Percentiles rank a stretch among this genome's conserved stretches.
These are phyloP conservation scores for Herpetomonas samuelpessoai DNA, from an alignment of 208 protist genomes.

Conservation along the genomic window DNA sequence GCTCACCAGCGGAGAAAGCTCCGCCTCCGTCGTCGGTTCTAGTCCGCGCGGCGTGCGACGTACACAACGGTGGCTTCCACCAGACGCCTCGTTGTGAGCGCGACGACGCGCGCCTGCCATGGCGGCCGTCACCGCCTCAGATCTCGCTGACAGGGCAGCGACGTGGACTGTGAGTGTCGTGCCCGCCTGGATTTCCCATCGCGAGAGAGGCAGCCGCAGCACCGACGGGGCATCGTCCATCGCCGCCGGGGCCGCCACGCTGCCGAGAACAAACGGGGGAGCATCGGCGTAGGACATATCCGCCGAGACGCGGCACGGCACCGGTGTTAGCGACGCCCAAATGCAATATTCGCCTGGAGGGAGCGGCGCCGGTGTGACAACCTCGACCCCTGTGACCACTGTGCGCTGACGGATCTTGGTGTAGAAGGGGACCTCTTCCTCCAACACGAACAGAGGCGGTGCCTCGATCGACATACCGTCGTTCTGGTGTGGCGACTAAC, in stretches of 20 bases:
- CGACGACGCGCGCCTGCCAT: not conserved
- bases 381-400: constrained; percentile 14
- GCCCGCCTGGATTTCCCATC: constrained; percentile 19
- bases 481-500: not conserved
- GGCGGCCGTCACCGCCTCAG: not conserved
- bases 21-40: not conserved
- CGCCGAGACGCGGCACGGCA: constrained; percentile 15
- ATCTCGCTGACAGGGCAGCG: too few species aligned
- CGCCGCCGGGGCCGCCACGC: not conserved
- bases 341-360: constrained; percentile 5
- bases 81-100: not conserved
- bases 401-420: constrained; percentile 15
- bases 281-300: constrained; percentile 20
- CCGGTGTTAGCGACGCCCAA: constrained; percentile 22
- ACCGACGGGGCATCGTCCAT: not conserved
- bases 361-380: not conserved
- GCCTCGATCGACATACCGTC: constrained; percentile 12
- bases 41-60: not conserved
- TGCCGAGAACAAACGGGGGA: constrained; percentile 18
- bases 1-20: constrained; percentile 3
- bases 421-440: constrained; percentile 14
- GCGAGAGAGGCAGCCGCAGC: constrained; percentile 8
- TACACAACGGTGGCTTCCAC: too few species aligned
- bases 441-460: constrained; percentile 13
- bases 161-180: not conserved